Evolutionary conservation across 106 monocot genomes (phyloP).

Genomic region (Dactylorhiza incarnata): DNA sequence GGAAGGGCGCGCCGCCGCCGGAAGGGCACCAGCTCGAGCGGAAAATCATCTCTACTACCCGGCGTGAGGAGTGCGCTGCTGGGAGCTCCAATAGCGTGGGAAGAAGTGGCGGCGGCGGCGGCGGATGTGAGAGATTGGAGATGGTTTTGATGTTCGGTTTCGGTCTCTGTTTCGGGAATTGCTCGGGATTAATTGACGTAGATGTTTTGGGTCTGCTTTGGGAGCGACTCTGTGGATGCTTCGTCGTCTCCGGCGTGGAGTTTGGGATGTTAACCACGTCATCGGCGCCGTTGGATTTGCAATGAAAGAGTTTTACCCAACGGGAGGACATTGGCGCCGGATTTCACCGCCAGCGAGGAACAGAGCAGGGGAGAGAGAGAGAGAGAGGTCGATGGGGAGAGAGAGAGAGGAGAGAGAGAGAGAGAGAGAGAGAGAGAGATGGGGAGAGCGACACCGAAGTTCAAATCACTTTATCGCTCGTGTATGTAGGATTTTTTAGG

Average conservation of each 20-base stretch:
- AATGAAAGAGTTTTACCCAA: slow-evolving; percentile 42
- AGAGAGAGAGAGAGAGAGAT: not conserved
- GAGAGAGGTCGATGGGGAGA: not conserved
- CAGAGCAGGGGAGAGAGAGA: not conserved
- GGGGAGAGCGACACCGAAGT: not conserved
- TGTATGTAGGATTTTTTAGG: no score
- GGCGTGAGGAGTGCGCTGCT: slow-evolving; percentile 47
- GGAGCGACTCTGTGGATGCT: not conserved
- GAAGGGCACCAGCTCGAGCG: slow-evolving; percentile 49
- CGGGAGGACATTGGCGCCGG: slow-evolving; percentile 18
- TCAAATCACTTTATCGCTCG: no score
- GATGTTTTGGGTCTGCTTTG: not conserved
- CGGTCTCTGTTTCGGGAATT: not conserved
- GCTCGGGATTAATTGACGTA: slow-evolving; percentile 2
- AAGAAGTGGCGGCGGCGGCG: slow-evolving; percentile 11
- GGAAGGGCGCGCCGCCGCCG: slow-evolving; percentile 23
- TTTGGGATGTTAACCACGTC: slow-evolving; percentile 27
- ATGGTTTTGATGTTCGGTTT: slow-evolving; percentile 10
- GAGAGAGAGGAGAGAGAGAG: not conserved
- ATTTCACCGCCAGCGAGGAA: not conserved
- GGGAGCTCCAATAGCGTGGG: slow-evolving; percentile 44
- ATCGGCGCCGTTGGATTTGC: slow-evolving; percentile 34
- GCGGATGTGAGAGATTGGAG: slow-evolving; percentile 6
- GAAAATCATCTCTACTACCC: slow-evolving; percentile 79
- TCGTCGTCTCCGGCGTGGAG: not conserved